phyloP scores from a whole-genome alignment of 192 early-diverging fungal species.

The Borealophlyctis nickersoniae region DNA sequence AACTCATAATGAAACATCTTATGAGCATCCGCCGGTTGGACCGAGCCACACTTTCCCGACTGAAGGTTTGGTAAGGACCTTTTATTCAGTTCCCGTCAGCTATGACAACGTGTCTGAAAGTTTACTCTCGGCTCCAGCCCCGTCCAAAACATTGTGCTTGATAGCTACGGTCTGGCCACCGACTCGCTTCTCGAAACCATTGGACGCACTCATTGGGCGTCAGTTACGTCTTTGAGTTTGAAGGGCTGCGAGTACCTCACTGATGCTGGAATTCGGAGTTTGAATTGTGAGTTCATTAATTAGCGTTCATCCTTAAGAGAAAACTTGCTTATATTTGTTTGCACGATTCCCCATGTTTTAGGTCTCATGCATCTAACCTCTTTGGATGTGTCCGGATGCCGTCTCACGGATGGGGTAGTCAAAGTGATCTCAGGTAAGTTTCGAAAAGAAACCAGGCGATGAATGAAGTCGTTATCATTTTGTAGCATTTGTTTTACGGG shows the following conservation, averaged over 20 bases:
- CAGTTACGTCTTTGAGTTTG: slow-evolving; percentile 7
- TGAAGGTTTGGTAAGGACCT: slow-evolving; percentile 22
- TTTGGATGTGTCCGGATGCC: slow-evolving; percentile 1
- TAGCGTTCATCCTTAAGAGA: background rate
- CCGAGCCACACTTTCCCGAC: slow-evolving; percentile 10
- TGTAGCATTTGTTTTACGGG: background rate
- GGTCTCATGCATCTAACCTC: background rate
- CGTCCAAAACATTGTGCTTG: slow-evolving; percentile 13
- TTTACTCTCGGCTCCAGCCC: too few species aligned
- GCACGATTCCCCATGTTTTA: background rate
- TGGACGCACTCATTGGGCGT: slow-evolving; percentile 7
- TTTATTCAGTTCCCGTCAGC: background rate
- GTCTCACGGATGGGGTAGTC: slow-evolving; percentile 1
- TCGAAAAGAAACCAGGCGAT: too few species aligned
- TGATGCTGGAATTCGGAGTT: slow-evolving; percentile 18
- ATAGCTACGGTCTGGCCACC: slow-evolving; percentile 27
- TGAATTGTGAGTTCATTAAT: background rate
- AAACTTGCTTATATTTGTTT: background rate
- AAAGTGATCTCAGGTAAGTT: too few species aligned
- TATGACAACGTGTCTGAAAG: too few species aligned
- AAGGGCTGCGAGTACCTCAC: slow-evolving; percentile 15
- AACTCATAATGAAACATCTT: slow-evolving; percentile 7
- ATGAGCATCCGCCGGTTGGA: slow-evolving; percentile 10
- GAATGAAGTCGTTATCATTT: too few species aligned
- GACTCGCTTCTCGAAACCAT: slow-evolving; percentile 28